Conservation (phyloP, 2,329 filamentous ascomycete species). For the Dactylonectria estremocensis region DNA sequence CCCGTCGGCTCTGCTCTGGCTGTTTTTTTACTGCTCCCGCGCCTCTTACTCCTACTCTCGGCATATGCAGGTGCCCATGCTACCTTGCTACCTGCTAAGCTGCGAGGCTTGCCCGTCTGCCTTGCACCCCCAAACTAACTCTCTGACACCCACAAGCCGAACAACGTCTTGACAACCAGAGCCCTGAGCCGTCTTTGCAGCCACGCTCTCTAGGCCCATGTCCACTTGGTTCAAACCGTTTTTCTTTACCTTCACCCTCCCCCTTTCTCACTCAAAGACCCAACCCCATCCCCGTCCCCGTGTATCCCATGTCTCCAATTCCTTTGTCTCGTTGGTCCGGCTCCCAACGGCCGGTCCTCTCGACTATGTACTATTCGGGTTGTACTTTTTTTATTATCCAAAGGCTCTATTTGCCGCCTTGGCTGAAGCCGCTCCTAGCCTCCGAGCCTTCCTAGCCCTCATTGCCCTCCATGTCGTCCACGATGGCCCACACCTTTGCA, state of each 20-base stretch:
- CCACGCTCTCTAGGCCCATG: slow-evolving; percentile 41
- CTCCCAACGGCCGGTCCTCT: slow-evolving; percentile 37
- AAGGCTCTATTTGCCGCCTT: slow-evolving; percentile 36
- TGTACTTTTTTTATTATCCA: slow-evolving; percentile 33
- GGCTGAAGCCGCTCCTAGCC: slow-evolving; percentile 49
- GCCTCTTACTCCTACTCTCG: slow-evolving; percentile 41
- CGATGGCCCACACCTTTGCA: slow-evolving; percentile 54
- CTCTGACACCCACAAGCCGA: slow-evolving; percentile 40
- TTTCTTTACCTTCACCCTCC: slow-evolving; percentile 49
- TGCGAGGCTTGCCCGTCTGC: slow-evolving; percentile 31
- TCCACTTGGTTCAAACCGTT: slow-evolving; percentile 35
- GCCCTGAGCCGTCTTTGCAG: slow-evolving; percentile 41
- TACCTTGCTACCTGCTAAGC: slow-evolving; percentile 13
- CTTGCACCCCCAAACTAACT: slow-evolving; percentile 45
- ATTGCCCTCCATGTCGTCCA: slow-evolving; percentile 47
- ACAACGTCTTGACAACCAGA: slow-evolving; percentile 44
- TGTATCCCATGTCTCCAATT: slow-evolving; percentile 39
- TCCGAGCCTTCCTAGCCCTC: slow-evolving; percentile 38
- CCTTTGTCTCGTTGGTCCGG: slow-evolving; percentile 46
- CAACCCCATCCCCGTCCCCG: slow-evolving; percentile 18
- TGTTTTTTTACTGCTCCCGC: slow-evolving; percentile 28
- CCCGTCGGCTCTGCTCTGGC: slow-evolving; percentile 19
- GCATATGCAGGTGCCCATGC: slow-evolving; percentile 48
- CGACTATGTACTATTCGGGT: slow-evolving; percentile 32
- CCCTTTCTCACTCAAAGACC: slow-evolving; percentile 32